These are phyloP conservation scores for Pseudoneurospora amorphoporcata DNA, from an alignment of 495 filamentous ascomycete species.

Conservation along the genomic window DNA sequence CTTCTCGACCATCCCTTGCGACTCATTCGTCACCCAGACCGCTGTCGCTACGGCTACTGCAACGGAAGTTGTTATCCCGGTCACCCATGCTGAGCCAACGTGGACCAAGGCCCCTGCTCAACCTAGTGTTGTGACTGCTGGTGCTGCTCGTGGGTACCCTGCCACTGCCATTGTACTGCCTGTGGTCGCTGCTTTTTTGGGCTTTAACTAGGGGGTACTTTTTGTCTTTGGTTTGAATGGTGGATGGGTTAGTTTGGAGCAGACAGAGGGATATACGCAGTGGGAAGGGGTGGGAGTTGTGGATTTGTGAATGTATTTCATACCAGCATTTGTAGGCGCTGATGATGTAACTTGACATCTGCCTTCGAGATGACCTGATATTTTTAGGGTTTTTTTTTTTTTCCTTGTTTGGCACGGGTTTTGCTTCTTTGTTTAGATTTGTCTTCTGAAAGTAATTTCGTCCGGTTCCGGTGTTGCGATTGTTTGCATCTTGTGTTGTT, in stretches of 20 bases:
- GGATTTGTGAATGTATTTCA: too few species aligned
- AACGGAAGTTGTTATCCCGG: not conserved
- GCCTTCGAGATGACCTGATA: not conserved
- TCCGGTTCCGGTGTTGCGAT: not conserved
- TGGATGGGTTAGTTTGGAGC: too few species aligned
- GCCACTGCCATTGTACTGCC: not conserved
- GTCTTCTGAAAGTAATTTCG: not conserved
- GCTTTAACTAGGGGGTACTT: not conserved
- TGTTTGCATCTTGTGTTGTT: not conserved
- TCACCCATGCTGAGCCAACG: not conserved
- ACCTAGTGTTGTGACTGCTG: not conserved
- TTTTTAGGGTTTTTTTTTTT: not conserved
- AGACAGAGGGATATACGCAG: too few species aligned
- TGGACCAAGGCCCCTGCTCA: not conserved
- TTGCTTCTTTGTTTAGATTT: not conserved
- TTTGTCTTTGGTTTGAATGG: too few species aligned
- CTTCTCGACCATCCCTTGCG: not conserved
- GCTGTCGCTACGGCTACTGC: not conserved
- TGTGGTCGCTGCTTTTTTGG: not conserved
- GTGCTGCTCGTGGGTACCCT: not conserved
- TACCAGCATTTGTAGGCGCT: not conserved
- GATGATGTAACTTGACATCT: not conserved
- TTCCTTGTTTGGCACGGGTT: not conserved
- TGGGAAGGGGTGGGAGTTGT: too few species aligned
- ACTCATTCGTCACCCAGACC: not conserved